Conservation (phyloP, 1,139 yeast genomes). For the Hansenula lynferdii region DNA sequence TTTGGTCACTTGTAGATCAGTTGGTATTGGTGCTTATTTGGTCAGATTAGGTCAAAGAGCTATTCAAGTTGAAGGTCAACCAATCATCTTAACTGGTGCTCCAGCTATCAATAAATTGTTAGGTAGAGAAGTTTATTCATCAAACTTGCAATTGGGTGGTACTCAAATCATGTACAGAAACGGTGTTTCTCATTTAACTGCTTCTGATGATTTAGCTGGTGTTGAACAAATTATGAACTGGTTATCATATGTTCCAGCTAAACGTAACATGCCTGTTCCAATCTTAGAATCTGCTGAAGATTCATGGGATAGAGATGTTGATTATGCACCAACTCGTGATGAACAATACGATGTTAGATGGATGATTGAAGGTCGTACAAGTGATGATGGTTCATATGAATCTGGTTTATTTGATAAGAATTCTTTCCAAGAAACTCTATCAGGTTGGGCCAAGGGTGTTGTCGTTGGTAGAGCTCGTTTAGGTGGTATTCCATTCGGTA, state of each 20-base stretch:
- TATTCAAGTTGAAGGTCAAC: constrained; percentile 97
- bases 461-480: constrained; percentile 98
- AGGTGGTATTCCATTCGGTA: constrained; percentile 98
- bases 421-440: constrained; percentile 94
- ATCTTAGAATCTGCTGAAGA: constrained; percentile 71
- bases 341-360: constrained; percentile 90
- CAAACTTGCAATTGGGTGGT: constrained; percentile 97
- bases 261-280: constrained; percentile 88
- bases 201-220: constrained; percentile 93
- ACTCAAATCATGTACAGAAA: constrained; percentile 97
- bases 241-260: constrained; percentile 95
- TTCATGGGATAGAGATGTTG: constrained; percentile 91
- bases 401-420: constrained; percentile 85
- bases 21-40: constrained; percentile 98
- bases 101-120: constrained; percentile 95
- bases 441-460: constrained; percentile 99
- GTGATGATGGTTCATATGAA: constrained; percentile 66
- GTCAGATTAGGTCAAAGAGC: constrained; percentile 99
- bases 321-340: constrained; percentile 65
- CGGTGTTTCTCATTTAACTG: constrained; percentile 97
- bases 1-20: constrained; percentile 96
- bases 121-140: constrained; percentile 95
- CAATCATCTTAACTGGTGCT: constrained; percentile 97
- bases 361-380: constrained; percentile 83
- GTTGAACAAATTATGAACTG: constrained; percentile 92